Evolutionary conservation across 768 basidiomycete genomes (phyloP).

Genomic region (Russula griseocarnosa): DNA sequence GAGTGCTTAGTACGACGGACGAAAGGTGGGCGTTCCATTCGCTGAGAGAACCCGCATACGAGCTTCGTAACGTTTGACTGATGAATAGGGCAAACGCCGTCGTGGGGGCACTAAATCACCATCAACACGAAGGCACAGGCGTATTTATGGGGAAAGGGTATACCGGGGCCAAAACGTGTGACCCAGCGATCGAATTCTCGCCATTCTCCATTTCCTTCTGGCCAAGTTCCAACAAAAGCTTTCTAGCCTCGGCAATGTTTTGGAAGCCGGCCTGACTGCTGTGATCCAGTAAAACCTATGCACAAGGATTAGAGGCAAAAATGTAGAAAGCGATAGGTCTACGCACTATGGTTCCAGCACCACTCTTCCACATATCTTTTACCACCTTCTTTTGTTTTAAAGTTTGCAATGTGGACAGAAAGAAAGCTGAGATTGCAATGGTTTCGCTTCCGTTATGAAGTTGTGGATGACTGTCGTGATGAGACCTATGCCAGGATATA

Average conservation of each 20-base stretch:
- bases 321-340: neutral
- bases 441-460: constrained; percentile 45
- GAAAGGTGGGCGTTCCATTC: constrained; percentile 82
- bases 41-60: constrained; percentile 81
- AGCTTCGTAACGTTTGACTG: constrained; percentile 49
- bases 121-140: constrained; percentile 11
- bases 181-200: constrained; percentile 46
- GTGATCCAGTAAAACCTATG: constrained; percentile 82
- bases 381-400: constrained; percentile 62
- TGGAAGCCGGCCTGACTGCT: constrained; percentile 72
- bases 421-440: constrained; percentile 82
- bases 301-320: neutral
- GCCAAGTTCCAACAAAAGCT: constrained; percentile 64
- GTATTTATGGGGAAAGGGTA: constrained; percentile 32
- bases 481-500: constrained; percentile 54
- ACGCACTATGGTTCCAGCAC: constrained; percentile 74
- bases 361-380: constrained; percentile 88
- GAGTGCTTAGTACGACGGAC: constrained; percentile 86
- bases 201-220: constrained; percentile 51
- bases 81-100: constrained; percentile 75
- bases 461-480: constrained; percentile 43
- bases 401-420: constrained; percentile 68
- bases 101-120: constrained; percentile 77
- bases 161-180: constrained; percentile 88
- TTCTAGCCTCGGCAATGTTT: constrained; percentile 70